Conservation (phyloP, 495 filamentous ascomycete genomes). For the Penicillium salamii region DNA sequence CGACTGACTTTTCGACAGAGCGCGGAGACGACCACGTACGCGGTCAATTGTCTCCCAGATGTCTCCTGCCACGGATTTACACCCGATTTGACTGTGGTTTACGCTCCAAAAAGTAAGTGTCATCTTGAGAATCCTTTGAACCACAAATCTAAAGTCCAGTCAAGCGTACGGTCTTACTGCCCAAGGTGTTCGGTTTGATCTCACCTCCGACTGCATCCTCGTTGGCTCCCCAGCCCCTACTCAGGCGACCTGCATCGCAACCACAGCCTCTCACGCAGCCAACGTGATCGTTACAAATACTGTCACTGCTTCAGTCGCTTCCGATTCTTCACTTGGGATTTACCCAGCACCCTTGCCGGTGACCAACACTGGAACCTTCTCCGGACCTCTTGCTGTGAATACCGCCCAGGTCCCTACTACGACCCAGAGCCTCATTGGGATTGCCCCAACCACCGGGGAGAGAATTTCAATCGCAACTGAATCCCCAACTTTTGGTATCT, state of each 20-base stretch:
- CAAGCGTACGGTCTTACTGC: slow-evolving; percentile 1
- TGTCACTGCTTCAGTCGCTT: neutral
- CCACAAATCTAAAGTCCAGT: neutral
- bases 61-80: neutral
- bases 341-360: neutral
- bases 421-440: too few species aligned
- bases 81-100: slow-evolving; percentile 1
- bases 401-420: neutral
- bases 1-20: neutral
- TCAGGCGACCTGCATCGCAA: neutral
- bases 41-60: slow-evolving; percentile 2
- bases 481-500: neutral
- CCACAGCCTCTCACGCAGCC: neutral
- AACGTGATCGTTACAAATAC: neutral
- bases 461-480: too few species aligned
- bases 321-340: neutral
- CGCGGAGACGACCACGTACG: slow-evolving; percentile 1
- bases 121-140: neutral
- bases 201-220: slow-evolving; percentile 1
- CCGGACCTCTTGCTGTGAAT: neutral
- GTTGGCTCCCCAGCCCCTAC: neutral
- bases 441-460: too few species aligned
- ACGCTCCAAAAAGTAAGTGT: slow-evolving; percentile 1
- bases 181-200: neutral
- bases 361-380: neutral